These are phyloP conservation scores for Arabidopsis hybrid DNA, from an alignment of 441 rosid species.

Conservation along the genomic window DNA sequence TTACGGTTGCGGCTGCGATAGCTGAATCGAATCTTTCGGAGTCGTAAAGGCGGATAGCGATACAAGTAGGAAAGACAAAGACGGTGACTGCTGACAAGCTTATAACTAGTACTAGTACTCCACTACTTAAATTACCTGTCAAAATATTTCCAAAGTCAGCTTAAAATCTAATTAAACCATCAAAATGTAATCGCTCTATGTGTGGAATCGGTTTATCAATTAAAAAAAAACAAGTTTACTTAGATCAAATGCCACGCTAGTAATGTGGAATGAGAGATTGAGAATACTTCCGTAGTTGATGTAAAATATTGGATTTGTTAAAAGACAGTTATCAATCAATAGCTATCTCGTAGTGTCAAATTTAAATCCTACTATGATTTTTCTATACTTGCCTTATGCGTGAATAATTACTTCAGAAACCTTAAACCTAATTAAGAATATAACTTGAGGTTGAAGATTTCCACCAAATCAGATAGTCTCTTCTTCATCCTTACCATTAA, in stretches of 20 bases:
- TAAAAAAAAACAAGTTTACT: no score
- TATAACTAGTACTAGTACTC: conserved; percentile 36
- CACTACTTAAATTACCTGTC: conserved; percentile 45
- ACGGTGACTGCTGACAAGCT: conserved; percentile 50
- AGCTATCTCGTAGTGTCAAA: background rate
- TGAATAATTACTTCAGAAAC: no score
- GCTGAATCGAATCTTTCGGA: background rate
- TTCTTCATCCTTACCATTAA: background rate
- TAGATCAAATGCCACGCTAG: no score
- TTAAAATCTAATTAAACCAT: no score
- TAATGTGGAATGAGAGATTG: no score
- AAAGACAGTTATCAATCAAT: background rate
- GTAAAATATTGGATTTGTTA: background rate
- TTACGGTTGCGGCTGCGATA: conserved; percentile 18
- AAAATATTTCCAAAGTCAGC: no score
- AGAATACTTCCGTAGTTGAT: no score
- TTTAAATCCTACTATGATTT: background rate
- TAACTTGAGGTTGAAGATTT: background rate
- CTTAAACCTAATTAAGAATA: background rate
- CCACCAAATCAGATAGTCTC: background rate
- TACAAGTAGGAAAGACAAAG: conserved; percentile 35
- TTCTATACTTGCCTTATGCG: background rate
- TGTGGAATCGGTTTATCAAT: no score
- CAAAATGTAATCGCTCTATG: no score
- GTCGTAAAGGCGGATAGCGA: conserved; percentile 42